These are phyloP conservation scores for Fusarium sp. DNA, from an alignment of 2,329 filamentous ascomycete species.

Conservation along the genomic window DNA sequence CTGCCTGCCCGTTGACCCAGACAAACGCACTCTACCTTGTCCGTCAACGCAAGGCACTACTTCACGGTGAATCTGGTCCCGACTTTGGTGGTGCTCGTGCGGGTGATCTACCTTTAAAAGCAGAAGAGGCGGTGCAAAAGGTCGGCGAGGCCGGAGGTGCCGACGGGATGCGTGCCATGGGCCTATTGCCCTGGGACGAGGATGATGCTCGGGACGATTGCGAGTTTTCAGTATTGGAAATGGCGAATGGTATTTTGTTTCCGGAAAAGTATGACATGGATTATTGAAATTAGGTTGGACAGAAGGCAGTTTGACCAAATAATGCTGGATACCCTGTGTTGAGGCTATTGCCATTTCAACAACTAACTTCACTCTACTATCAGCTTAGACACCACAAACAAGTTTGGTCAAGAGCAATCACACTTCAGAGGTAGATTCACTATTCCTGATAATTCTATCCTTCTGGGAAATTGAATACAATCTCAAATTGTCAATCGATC, in stretches of 20 bases:
- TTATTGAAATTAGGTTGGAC: constrained; percentile 8
- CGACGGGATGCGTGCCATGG: constrained; percentile 56
- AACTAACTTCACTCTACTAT: neutral
- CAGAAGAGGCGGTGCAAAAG: constrained; percentile 52
- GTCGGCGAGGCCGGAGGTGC: constrained; percentile 55
- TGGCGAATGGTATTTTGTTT: constrained; percentile 57
- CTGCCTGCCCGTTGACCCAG: constrained; percentile 56
- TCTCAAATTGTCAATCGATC: constrained; percentile 24
- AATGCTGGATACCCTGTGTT: neutral
- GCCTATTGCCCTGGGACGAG: constrained; percentile 56
- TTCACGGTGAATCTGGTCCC: constrained; percentile 55
- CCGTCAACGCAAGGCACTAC: constrained; percentile 56
- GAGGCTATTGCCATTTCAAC: neutral
- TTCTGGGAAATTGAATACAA: constrained; percentile 29
- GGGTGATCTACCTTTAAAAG: constrained; percentile 50
- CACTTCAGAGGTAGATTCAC: neutral
- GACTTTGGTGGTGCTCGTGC: constrained; percentile 53
- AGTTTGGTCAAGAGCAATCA: neutral
- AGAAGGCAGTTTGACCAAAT: neutral
- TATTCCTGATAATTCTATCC: constrained; percentile 25
- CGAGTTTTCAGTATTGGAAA: constrained; percentile 51
- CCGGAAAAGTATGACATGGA: constrained; percentile 52
- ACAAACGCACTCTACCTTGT: constrained; percentile 57
- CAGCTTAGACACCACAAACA: neutral
- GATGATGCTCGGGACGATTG: constrained; percentile 48